Evolutionary conservation across 768 basidiomycete genomes (phyloP).

Genomic region (Tulasnella sp.): DNA sequence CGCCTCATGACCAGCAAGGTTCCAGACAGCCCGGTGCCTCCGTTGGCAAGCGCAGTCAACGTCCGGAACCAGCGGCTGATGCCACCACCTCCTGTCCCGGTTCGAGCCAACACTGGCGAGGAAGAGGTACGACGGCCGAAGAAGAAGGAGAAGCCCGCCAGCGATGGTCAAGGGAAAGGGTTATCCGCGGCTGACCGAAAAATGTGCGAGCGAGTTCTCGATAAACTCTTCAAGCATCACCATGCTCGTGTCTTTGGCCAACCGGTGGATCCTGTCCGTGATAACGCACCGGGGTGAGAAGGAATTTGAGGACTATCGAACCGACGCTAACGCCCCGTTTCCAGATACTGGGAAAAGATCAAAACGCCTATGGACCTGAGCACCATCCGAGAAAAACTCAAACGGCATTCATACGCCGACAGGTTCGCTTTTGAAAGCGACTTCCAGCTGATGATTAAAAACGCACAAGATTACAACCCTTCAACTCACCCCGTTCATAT

Average conservation of each 20-base stretch:
- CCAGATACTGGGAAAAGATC: slow-evolving; percentile 84
- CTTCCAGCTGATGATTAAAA: slow-evolving; percentile 80
- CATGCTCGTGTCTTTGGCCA: slow-evolving; percentile 69
- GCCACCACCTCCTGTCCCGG: slow-evolving; percentile 22
- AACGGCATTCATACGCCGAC: slow-evolving; percentile 79
- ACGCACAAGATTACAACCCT: slow-evolving; percentile 82
- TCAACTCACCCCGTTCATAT: slow-evolving; percentile 66
- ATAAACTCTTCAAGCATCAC: slow-evolving; percentile 74
- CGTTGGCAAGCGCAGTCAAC: background rate
- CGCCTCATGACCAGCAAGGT: slow-evolving; percentile 1
- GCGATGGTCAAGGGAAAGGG: slow-evolving; percentile 70
- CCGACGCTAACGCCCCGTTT: background rate
- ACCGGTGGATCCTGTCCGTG: slow-evolving; percentile 94
- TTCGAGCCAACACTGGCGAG: background rate
- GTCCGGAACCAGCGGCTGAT: slow-evolving; percentile 7
- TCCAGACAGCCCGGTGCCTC: background rate
- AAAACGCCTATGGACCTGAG: slow-evolving; percentile 93
- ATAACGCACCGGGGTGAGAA: slow-evolving; percentile 77
- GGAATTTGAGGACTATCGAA: background rate
- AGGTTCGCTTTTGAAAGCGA: slow-evolving; percentile 81
- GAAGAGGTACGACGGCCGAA: background rate
- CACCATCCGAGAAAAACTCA: slow-evolving; percentile 81
- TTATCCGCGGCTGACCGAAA: slow-evolving; percentile 72
- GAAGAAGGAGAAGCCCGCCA: slow-evolving; percentile 46
- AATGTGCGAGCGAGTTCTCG: slow-evolving; percentile 69